phyloP scores from a whole-genome alignment of 108 stramenopile species.

The Pseudonitzschia multiseries region DNA sequence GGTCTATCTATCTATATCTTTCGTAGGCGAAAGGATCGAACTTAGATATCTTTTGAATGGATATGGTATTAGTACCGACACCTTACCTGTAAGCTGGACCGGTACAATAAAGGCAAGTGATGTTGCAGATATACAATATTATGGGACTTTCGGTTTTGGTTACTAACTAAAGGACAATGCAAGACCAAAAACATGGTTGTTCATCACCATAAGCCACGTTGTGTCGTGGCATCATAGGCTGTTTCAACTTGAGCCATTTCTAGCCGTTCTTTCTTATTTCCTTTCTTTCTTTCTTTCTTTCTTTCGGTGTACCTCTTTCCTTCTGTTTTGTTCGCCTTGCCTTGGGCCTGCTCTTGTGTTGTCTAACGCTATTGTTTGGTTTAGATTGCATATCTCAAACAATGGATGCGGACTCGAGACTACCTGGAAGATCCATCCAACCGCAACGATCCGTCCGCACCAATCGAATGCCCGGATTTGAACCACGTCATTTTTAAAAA shows the following conservation, averaged over 20 bases:
- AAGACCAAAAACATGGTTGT: too few relatives aligned
- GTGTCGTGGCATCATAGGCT: neutral
- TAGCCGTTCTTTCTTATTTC: neutral
- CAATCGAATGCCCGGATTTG: constrained; percentile 1
- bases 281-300: too few relatives aligned
- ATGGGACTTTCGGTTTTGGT: too few relatives aligned
- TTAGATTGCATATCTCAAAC: neutral
- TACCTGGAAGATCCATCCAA: neutral
- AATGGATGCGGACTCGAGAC: neutral
- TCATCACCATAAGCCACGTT: too few relatives aligned
- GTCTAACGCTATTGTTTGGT: neutral
- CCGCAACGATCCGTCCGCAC: neutral
- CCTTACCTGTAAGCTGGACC: neutral
- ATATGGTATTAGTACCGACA: constrained; percentile 1
- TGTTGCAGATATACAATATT: too few relatives aligned
- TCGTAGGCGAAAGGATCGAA: neutral
- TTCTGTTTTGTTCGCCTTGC: too few relatives aligned
- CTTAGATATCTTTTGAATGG: neutral
- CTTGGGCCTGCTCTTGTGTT: neutral
- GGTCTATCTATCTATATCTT: too few relatives aligned
- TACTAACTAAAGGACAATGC: too few relatives aligned
- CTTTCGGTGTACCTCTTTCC: too few relatives aligned
- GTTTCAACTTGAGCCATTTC: neutral
- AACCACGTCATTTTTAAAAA: constrained; percentile 6
- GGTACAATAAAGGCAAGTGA: neutral